Evolutionary conservation across 1,284 basidiomycete genomes (phyloP), one percentile per base, ranked within the genome.

Genomic region (Agaricales sp.): DNA sequence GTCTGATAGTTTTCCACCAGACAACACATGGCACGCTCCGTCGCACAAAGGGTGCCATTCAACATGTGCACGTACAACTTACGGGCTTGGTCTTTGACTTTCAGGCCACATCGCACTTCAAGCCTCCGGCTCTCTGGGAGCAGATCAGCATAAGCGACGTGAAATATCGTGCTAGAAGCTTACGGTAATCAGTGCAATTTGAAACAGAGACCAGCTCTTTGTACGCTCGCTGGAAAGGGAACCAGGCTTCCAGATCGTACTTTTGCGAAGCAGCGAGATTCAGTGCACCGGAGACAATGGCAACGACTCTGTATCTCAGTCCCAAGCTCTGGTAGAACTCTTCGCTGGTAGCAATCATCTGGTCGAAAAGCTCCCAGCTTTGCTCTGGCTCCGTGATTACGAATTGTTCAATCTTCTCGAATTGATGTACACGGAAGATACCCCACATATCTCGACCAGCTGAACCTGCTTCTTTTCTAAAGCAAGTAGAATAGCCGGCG

Each of bases 1-100:
- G 93, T 98, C 70, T 99, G 96, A 65, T 94, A 94, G 68, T 99
- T 99, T 70, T 99, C 95, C n/a, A 93, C 95, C 45, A 99, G 61
- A 67, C 96, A 98, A 69, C 95, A 98, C 22, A 99, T 71, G 1
- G 95, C 92, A 41, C 95, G 86, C 68, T 96, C 92, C 0, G 95
- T 98, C 1, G 96, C 95, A 58, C 93, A 97, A 25, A 99, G 77
- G 0, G 96, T 99, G 45, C 96, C 95, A 67, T 96, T 97, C 61
- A 96, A 70, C 92, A 97, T 97, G 72, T 97, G 93, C 2, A 94
- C 92, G 66, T 95, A 97, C 12, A 90, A 71, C 61, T 94, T 92
- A 55, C 91, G 84, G 43, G 84, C 73, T 60, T 92, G 89, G 35
- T 90, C 90, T 61, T 90, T 87, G 52, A 77, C 76, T 67, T 93